These are phyloP conservation scores for Penicillium oxalicum DNA, from an alignment of 2,329 filamentous ascomycete species.

Conservation along the genomic window DNA sequence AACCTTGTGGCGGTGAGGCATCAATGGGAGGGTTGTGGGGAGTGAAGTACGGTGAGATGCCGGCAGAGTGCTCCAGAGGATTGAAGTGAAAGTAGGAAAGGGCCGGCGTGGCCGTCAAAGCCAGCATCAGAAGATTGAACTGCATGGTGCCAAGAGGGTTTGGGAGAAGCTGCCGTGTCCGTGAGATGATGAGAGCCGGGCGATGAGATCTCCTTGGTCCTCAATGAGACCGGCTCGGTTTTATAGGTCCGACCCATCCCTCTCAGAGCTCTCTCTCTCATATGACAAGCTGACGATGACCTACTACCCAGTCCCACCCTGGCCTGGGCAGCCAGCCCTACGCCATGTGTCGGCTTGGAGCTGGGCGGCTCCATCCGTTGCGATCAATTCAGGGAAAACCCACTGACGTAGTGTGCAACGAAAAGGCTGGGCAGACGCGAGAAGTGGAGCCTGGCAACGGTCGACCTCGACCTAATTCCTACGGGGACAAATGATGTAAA, in stretches of 20 bases:
- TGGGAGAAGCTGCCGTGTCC: background rate
- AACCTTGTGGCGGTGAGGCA: constrained; percentile 45
- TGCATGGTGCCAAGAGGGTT: background rate
- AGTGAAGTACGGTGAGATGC: constrained; percentile 55
- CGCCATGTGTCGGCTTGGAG: no score
- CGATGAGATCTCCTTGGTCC: no score
- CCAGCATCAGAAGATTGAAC: background rate
- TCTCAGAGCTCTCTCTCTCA: no score
- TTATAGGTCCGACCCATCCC: background rate
- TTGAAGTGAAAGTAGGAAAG: constrained; percentile 38
- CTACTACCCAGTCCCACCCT: no score
- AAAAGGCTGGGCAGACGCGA: background rate
- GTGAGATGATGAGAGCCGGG: no score
- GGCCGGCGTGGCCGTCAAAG: background rate
- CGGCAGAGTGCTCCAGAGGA: constrained; percentile 50
- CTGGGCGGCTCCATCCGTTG: no score
- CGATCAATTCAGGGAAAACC: background rate
- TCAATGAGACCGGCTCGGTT: background rate
- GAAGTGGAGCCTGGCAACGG: background rate
- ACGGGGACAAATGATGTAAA: background rate
- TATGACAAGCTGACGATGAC: background rate
- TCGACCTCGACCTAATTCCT: no score
- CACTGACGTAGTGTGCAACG: background rate
- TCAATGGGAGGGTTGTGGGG: constrained; percentile 45
- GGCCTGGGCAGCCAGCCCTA: no score